phyloP scores from a whole-genome alignment of 1,139 yeast genomes.

The Pichia sp. region DNA sequence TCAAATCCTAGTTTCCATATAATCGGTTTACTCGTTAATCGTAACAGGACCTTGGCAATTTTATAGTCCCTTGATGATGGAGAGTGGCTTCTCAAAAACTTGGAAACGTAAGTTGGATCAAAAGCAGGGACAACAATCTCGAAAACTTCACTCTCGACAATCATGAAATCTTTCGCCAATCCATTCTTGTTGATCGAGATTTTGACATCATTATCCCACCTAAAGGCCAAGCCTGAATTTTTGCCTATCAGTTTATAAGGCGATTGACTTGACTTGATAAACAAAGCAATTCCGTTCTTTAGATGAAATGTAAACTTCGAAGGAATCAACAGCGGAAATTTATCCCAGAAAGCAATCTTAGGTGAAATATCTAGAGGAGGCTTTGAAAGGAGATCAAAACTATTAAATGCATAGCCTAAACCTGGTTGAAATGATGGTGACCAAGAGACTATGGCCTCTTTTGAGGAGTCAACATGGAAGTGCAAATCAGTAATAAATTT shows the following conservation, averaged over 20 bases:
- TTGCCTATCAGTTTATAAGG: slow-evolving; percentile 43
- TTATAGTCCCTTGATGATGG: slow-evolving; percentile 25
- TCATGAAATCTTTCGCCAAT: slow-evolving; percentile 34
- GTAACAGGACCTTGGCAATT: slow-evolving; percentile 44
- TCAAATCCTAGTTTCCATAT: slow-evolving; percentile 53
- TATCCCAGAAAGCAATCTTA: slow-evolving; percentile 56
- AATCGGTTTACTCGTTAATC: slow-evolving; percentile 52
- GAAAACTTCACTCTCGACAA: slow-evolving; percentile 43
- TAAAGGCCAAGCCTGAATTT: slow-evolving; percentile 45
- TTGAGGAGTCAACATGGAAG: slow-evolving; percentile 33
- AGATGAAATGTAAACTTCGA: slow-evolving; percentile 34
- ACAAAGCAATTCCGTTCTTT: slow-evolving; percentile 40
- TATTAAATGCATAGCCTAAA: slow-evolving; percentile 45
- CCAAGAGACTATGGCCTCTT: slow-evolving; percentile 47
- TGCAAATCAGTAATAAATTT: slow-evolving; percentile 41
- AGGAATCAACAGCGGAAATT: slow-evolving; percentile 41
- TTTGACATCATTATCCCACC: slow-evolving; percentile 44
- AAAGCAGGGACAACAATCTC: slow-evolving; percentile 46
- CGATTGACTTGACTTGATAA: slow-evolving; percentile 42
- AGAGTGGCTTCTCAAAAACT: slow-evolving; percentile 32
- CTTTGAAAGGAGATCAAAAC: slow-evolving; percentile 50
- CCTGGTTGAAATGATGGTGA: slow-evolving; percentile 51
- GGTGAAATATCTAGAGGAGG: slow-evolving; percentile 52
- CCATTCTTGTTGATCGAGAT: slow-evolving; percentile 38
- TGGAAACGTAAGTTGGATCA: slow-evolving; percentile 28